phyloP scores from a whole-genome alignment of 352 stramenopile genomes.

The Globisporangium cylindrosporum region DNA sequence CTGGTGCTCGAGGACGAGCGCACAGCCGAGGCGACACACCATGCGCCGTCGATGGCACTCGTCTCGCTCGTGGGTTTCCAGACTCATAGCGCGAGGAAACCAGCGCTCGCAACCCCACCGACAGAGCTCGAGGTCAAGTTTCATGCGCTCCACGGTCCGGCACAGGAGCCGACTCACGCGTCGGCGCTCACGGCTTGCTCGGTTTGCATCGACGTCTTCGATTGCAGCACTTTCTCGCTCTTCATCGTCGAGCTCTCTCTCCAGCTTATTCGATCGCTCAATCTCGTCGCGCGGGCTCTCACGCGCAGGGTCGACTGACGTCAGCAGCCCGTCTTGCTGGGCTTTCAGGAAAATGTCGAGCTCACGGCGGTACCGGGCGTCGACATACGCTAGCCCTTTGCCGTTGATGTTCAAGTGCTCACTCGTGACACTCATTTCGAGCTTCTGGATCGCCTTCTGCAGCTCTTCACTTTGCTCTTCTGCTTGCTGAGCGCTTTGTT shows the following conservation, averaged over 20 bases:
- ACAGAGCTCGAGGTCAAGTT: constrained; percentile 35
- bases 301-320: constrained; percentile 33
- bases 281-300: constrained; percentile 37
- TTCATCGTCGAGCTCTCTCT: constrained; percentile 40
- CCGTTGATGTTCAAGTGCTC: constrained; percentile 49
- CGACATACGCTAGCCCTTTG: constrained; percentile 51
- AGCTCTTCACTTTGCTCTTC: constrained; percentile 36
- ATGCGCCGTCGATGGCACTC: constrained; percentile 62
- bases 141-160: constrained; percentile 37
- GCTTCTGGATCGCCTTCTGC: constrained; percentile 33
- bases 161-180: constrained; percentile 56
- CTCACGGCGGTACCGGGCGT: constrained; percentile 57
- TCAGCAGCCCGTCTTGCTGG: constrained; percentile 33
- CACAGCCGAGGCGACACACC: constrained; percentile 67
- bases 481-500: constrained; percentile 16
- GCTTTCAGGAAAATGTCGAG: constrained; percentile 50
- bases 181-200: constrained; percentile 41
- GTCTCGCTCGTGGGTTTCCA: constrained; percentile 47
- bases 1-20: constrained; percentile 38
- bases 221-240: constrained; percentile 45
- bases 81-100: constrained; percentile 38
- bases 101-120: constrained; percentile 60
- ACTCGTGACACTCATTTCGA: constrained; percentile 52
- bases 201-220: constrained; percentile 44
- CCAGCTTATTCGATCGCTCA: constrained; percentile 32